These are phyloP conservation scores for Huntiella decipiens DNA, from an alignment of 2,329 filamentous ascomycete species.

Conservation along the genomic window DNA sequence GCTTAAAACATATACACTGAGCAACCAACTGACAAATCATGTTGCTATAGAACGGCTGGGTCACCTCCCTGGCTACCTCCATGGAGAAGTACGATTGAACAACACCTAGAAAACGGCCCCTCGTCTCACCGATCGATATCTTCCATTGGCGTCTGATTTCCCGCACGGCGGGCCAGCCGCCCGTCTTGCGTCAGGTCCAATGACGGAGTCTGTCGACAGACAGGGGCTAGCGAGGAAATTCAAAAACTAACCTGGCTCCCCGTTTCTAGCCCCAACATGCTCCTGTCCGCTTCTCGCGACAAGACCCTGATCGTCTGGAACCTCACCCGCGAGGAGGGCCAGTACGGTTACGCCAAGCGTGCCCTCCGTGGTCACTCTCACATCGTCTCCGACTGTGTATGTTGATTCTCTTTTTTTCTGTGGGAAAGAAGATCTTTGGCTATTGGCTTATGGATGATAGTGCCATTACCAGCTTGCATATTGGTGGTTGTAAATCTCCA, in stretches of 20 bases:
- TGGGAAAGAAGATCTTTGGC: too few relatives aligned
- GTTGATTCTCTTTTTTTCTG: constrained; percentile 23
- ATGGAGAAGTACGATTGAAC: constrained; percentile 70
- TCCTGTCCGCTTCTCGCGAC: constrained; percentile 91
- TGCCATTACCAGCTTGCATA: too few relatives aligned
- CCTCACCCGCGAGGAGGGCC: constrained; percentile 93
- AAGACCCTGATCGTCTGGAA: constrained; percentile 99
- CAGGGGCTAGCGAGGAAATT: too few relatives aligned
- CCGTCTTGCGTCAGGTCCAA: too few relatives aligned
- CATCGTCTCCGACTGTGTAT: constrained; percentile 99
- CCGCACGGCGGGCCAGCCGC: too few relatives aligned
- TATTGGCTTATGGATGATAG: too few relatives aligned
- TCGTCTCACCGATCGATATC: too few relatives aligned
- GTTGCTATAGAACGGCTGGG: constrained; percentile 64
- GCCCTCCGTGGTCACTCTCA: constrained; percentile 97
- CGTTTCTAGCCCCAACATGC: constrained; percentile 77
- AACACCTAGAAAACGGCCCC: not conserved
- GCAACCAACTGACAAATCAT: constrained; percentile 10
- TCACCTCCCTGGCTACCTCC: constrained; percentile 94
- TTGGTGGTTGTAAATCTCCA: too few relatives aligned
- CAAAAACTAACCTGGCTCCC: constrained; percentile 8
- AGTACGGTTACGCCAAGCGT: constrained; percentile 98
- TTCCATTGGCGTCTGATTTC: too few relatives aligned
- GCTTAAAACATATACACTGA: constrained; percentile 4
- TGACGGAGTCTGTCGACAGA: too few relatives aligned